Conservation (phyloP, 805 yeast species). For the Yamadazyma takamatsuzukensis region DNA sequence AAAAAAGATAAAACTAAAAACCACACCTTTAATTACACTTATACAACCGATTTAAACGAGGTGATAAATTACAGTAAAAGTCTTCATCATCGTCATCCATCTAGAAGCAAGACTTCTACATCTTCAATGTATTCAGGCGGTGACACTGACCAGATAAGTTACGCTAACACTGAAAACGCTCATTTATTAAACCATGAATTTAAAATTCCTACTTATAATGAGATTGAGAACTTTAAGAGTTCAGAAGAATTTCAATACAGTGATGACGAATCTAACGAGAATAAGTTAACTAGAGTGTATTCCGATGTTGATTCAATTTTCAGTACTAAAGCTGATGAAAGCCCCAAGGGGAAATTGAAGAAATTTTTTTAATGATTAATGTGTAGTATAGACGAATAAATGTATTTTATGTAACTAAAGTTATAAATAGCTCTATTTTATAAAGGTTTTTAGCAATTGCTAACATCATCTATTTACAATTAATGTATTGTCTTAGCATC, state of each 20-base stretch:
- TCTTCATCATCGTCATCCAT: conserved; percentile 3
- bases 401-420: neutral
- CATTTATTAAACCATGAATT: neutral
- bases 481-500: no score
- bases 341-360: conserved; percentile 3
- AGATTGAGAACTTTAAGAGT: no score
- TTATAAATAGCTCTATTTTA: neutral
- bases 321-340: conserved; percentile 13
- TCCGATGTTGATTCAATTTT: conserved; percentile 28
- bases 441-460: no score
- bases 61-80: conserved; percentile 12
- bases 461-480: no score
- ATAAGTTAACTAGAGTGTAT: conserved; percentile 17
- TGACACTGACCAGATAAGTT: neutral
- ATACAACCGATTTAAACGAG: conserved; percentile 14
- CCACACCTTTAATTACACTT: conserved; percentile 12
- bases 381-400: neutral
- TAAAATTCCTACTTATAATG: conserved; percentile 6
- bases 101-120: conserved; percentile 1
- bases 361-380: neutral
- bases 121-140: conserved; percentile 4
- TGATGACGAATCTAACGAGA: conserved; percentile 11
- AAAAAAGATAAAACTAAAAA: conserved; percentile 6
- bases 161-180: neutral
- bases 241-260: conserved; percentile 5